Percentiles rank a stretch among this genome's conserved stretches.
phyloP scores from a whole-genome alignment of 2,329 filamentous ascomycete species.

The Phialophora expanda region DNA sequence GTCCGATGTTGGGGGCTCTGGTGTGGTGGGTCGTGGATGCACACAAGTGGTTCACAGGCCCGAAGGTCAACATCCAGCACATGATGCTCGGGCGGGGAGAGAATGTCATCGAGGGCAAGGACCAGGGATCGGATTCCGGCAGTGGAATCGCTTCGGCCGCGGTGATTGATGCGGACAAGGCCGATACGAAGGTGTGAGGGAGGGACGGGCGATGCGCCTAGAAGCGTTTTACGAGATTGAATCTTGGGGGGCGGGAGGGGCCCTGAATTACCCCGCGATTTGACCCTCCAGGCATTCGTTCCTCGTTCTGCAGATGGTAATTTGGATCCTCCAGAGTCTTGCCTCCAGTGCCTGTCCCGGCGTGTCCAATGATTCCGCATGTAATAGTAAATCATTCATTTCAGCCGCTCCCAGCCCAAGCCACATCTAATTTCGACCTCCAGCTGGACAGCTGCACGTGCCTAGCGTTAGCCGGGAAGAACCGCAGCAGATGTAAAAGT shows the following conservation, averaged over 20 bases:
- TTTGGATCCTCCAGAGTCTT: neutral
- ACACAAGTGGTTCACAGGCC: constrained; percentile 46
- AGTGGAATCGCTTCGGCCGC: constrained; percentile 16
- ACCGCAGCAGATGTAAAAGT: neutral
- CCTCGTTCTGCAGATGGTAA: neutral
- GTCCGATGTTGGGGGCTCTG: constrained; percentile 43
- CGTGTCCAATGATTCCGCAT: neutral
- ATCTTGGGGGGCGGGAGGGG: neutral
- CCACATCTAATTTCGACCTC: constrained; percentile 5
- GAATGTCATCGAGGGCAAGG: constrained; percentile 47
- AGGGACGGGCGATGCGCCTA: neutral
- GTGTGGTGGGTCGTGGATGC: constrained; percentile 43
- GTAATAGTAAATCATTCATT: neutral
- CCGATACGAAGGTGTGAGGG: constrained; percentile 19
- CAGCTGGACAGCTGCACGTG: neutral
- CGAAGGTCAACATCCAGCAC: constrained; percentile 43
- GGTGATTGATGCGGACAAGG: constrained; percentile 21
- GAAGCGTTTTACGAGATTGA: neutral
- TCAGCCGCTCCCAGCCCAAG: neutral
- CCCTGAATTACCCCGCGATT: neutral
- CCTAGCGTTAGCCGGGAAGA: neutral
- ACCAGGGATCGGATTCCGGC: constrained; percentile 30
- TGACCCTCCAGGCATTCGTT: neutral
- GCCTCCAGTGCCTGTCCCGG: neutral
- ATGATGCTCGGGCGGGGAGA: constrained; percentile 52